These are phyloP conservation scores for Purshia tridentata DNA, from an alignment of 306 rosid genomes.

Conservation along the genomic window DNA sequence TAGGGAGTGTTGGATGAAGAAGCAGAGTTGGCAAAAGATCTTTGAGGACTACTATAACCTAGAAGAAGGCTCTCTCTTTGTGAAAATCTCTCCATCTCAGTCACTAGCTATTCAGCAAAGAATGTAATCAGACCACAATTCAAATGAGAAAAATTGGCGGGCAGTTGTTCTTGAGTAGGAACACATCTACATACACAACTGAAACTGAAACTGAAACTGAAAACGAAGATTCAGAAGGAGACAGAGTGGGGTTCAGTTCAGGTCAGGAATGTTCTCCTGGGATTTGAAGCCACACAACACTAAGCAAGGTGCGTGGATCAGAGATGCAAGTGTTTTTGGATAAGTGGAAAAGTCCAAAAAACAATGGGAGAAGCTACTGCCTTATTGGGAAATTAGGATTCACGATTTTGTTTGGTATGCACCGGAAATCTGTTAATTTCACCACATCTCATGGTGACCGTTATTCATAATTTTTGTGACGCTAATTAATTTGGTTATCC, in stretches of 20 bases:
- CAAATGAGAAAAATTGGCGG: conserved; percentile 3
- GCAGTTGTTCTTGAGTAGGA: neutral
- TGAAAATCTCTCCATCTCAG: conserved; percentile 55
- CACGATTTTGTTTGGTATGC: neutral
- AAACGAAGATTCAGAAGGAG: conserved; percentile 23
- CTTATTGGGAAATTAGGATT: conserved; percentile 6
- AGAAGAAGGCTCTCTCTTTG: conserved; percentile 54
- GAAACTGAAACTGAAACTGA: conserved; percentile 6
- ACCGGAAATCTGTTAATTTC: neutral
- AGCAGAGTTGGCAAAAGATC: conserved; percentile 35
- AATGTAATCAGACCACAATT: neutral
- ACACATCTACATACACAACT: too few species aligned
- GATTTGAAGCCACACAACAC: conserved; percentile 52
- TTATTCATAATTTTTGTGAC: conserved; percentile 37
- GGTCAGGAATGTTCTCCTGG: neutral
- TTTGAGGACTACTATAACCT: conserved; percentile 38
- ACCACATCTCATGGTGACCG: conserved; percentile 15
- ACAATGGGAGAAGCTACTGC: neutral
- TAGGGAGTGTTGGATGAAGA: conserved; percentile 32
- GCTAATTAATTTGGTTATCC: conserved; percentile 23
- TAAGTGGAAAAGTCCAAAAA: conserved; percentile 38
- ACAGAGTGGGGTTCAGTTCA: neutral
- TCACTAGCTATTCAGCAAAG: neutral
- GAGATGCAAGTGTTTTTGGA: conserved; percentile 18
- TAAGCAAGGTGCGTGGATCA: neutral